A percentile compares a stretch with the other conserved stretches of the same genome.
Conservation (phyloP, 257 asterid species). For the Solanum medicagineum region DNA sequence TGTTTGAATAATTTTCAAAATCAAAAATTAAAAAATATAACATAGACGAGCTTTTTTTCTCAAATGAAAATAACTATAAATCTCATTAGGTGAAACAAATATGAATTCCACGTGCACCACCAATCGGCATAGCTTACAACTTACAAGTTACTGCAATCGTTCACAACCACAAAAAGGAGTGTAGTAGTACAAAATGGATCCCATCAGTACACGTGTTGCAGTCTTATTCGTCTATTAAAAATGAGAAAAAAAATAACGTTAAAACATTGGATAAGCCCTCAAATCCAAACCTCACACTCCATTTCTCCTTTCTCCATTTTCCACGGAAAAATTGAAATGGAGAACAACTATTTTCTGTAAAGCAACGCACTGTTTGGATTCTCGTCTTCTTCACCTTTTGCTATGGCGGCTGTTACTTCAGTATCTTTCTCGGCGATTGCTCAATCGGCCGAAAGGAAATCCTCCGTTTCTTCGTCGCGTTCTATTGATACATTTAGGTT, state of each 20-base stretch:
- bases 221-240: not conserved
- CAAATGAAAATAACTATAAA: too few species aligned
- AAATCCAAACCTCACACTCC: constrained; percentile 22
- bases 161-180: not conserved
- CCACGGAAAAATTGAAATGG: not conserved
- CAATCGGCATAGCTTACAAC: not conserved
- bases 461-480: constrained; percentile 1
- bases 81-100: too few species aligned
- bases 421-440: constrained; percentile 27
- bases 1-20: too few species aligned
- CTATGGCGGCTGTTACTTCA: constrained; percentile 49
- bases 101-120: not conserved
- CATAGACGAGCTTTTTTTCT: too few species aligned
- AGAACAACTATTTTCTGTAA: constrained; percentile 2
- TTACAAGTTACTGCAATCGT: not conserved
- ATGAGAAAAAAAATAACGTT: not conserved
- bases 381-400: not conserved
- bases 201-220: not conserved
- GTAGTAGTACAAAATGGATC: not conserved
- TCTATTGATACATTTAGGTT: constrained; percentile 28
- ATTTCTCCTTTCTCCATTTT: not conserved
- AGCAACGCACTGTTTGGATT: not conserved
- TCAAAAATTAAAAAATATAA: too few species aligned
- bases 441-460: constrained; percentile 35
- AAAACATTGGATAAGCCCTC: constrained; percentile 20